Evolutionary conservation across 78 protist genomes (phyloP).

Genomic region (Polysphondylium violaceum): DNA sequence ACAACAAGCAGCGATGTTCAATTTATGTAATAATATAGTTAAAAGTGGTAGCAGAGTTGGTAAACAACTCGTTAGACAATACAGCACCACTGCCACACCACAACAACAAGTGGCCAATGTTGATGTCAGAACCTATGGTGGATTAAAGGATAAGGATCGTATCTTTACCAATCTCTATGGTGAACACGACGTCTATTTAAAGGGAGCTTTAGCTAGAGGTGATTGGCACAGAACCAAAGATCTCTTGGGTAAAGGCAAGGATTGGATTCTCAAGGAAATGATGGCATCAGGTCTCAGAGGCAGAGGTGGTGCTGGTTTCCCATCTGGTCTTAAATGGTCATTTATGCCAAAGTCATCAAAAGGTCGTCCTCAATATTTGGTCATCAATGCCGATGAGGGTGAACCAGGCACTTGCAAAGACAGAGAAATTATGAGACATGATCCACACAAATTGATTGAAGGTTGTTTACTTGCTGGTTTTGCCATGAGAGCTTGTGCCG

Average conservation of each 20-base stretch:
- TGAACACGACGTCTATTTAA: conserved; percentile 87
- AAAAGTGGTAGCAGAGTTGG: background rate
- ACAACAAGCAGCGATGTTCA: background rate
- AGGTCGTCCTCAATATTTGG: conserved; percentile 96
- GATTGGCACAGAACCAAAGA: conserved; percentile 98
- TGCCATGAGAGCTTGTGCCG: conserved; percentile 98
- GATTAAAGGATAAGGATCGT: conserved; percentile 95
- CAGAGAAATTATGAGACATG: conserved; percentile 99
- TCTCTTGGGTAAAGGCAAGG: conserved; percentile 85
- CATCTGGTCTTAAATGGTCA: conserved; percentile 98
- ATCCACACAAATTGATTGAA: conserved; percentile 99
- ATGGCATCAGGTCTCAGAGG: conserved; percentile 93
- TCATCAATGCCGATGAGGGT: conserved; percentile 99
- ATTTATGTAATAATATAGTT: background rate
- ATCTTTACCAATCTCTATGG: conserved; percentile 98
- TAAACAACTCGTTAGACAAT: background rate
- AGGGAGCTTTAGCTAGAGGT: conserved; percentile 96
- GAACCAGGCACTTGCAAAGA: conserved; percentile 99
- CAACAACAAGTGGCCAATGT: conserved; percentile 36
- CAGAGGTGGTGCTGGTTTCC: conserved; percentile 93
- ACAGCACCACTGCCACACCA: background rate
- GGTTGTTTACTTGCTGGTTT: conserved; percentile 97
- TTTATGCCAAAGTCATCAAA: conserved; percentile 85
- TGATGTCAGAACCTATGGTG: conserved; percentile 79
- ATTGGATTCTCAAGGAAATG: conserved; percentile 94